Evolutionary conservation across 345 rosid species (phyloP).

Genomic region (Carallia pectinifolia): DNA sequence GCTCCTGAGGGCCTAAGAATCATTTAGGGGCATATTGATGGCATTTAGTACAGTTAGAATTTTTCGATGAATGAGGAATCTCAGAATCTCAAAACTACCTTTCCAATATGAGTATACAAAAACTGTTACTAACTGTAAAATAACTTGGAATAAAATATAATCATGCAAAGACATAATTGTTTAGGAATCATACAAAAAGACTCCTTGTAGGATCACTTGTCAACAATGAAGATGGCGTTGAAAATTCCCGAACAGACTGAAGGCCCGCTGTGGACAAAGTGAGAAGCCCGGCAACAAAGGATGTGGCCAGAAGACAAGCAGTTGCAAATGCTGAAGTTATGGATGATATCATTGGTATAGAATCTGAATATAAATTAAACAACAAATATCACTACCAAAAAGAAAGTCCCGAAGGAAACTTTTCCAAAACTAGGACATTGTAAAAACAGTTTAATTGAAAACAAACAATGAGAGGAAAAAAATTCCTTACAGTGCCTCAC

Average conservation of each 20-base stretch:
- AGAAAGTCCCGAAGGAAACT: neutral
- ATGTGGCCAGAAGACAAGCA: constrained; percentile 52
- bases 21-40: too few relatives aligned
- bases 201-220: constrained; percentile 68
- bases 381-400: constrained; percentile 15
- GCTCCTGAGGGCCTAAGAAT: too few relatives aligned
- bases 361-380: constrained; percentile 50
- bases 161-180: constrained; percentile 1
- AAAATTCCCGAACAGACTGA: constrained; percentile 61
- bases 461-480: neutral
- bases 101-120: neutral
- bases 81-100: neutral
- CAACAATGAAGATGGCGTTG: constrained; percentile 50
- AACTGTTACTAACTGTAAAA: neutral
- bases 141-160: neutral
- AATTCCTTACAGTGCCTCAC: constrained; percentile 71
- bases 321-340: constrained; percentile 49
- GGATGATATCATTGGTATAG: constrained; percentile 54
- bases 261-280: constrained; percentile 82
- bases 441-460: neutral
- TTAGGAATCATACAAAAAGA: constrained; percentile 63
- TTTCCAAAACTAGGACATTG: neutral
- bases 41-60: too few relatives aligned
- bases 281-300: constrained; percentile 64
- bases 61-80: neutral